Evolutionary conservation across 2,329 filamentous ascomycete species (phyloP), one percentile per base, ranked within the genome.

Genomic region (Neofusicoccum laricinum): DNA sequence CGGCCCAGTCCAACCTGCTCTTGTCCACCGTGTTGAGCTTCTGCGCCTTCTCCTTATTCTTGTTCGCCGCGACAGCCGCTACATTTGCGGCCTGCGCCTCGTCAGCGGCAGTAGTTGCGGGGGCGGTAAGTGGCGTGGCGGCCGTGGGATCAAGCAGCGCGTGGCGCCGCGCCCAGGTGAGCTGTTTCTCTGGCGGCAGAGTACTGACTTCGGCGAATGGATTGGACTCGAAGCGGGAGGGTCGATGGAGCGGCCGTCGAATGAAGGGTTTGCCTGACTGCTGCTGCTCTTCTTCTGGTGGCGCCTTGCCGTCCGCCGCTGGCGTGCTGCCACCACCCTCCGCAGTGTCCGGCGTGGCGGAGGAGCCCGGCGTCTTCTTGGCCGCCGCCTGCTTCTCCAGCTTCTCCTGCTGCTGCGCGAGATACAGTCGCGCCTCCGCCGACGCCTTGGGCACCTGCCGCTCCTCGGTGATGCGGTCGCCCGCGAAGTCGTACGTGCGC

Each of bases 401-500:
- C 55, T 53, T 14, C 61, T 53, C 30, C 71, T 71, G 66, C 69
- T 74, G 73, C 15, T 80, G 77, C 25, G 69, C 67, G 36, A 87
- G 75, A 68, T 83, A 86, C 11, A 82, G 77, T 66, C 80, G 81
- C 10, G 84, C 85, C 71, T 86, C 85, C 30, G 83, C 83, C 1
- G 83, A 86, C 51, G 79, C 76, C 66, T 80, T 82, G 11, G 86
- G 79, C 1, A 92, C 87, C 11, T 88, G 78, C 73, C 90, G 91
- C 72, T 91, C 88, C 71, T 92, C 90, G 0, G 84, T 89, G 70
- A 90, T 87, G 12, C 89, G 82, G 70, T 89, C 86, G 34, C 90
- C 90, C 40, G 90, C 90, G 69, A 92, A 92, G 69, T 89, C 90
- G 77, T 91, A 92, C 14, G 86, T 88, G 34, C 88, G 86, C 70